A percentile compares a stretch with the other conserved stretches of the same genome.
Evolutionary conservation across 2,329 filamentous ascomycete species (phyloP).

Genomic region (Apiospora malaysiana): DNA sequence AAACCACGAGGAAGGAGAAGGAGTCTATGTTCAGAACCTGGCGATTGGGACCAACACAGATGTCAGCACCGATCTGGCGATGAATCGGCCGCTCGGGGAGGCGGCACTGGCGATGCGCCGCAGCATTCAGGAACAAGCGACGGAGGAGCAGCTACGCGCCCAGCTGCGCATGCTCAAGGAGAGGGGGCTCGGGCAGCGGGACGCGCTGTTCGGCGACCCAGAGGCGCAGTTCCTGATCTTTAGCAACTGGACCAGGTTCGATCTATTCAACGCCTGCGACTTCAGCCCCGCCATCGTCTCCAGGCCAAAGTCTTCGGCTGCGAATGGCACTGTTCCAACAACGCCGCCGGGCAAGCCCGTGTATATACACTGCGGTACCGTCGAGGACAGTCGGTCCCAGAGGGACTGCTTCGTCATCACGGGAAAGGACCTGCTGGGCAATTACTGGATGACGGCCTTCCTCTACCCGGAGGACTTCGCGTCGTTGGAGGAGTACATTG

Average conservation of each 20-base stretch:
- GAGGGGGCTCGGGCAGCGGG: neutral
- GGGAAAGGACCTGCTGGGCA: slow-evolving; percentile 25
- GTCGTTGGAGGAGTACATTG: slow-evolving; percentile 24
- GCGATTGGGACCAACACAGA: neutral
- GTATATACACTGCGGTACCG: slow-evolving; percentile 24
- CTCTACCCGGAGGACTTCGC: slow-evolving; percentile 25
- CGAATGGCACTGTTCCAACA: neutral
- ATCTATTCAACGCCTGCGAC: slow-evolving; percentile 9
- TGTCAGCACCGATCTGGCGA: neutral
- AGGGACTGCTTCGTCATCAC: slow-evolving; percentile 26
- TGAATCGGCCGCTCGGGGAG: neutral
- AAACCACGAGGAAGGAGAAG: neutral
- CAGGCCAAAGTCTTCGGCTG: neutral
- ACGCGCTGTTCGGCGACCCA: neutral
- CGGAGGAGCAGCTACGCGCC: neutral
- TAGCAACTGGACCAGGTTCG: neutral
- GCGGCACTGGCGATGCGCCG: neutral
- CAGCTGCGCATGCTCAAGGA: neutral
- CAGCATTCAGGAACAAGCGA: neutral
- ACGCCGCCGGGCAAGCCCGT: slow-evolving; percentile 22
- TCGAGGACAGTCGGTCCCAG: slow-evolving; percentile 24
- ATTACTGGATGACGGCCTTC: slow-evolving; percentile 26
- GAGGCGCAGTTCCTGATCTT: neutral
- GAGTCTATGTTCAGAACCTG: neutral
- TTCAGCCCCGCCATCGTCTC: slow-evolving; percentile 21